phyloP scores from a whole-genome alignment of 805 yeast genomes.

The Metschnikowia lachancei region DNA sequence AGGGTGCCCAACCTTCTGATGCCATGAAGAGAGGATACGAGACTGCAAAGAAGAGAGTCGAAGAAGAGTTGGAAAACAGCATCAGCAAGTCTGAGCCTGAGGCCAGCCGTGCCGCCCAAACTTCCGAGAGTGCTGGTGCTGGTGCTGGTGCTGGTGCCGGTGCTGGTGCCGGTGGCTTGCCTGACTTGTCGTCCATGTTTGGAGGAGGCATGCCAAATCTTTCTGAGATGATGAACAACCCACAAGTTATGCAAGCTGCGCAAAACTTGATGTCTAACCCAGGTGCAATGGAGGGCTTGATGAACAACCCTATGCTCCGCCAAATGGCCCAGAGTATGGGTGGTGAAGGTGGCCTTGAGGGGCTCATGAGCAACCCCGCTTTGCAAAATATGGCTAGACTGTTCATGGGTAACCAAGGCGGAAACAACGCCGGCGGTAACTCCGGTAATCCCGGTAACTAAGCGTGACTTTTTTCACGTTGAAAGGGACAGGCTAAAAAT shows the following conservation, averaged over 20 bases:
- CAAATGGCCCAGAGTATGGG: constrained; percentile 82
- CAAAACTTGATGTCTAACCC: constrained; percentile 87
- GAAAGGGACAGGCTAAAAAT: too few relatives aligned
- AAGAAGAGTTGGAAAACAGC: constrained; percentile 59
- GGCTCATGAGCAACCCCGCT: constrained; percentile 79
- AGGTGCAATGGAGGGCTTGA: constrained; percentile 62
- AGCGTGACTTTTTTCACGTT: too few relatives aligned
- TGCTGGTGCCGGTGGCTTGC: constrained; percentile 56
- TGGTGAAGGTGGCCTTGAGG: constrained; percentile 53
- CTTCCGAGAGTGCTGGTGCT: constrained; percentile 18
- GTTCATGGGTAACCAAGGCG: constrained; percentile 54
- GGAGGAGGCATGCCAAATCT: constrained; percentile 77
- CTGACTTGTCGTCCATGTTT: constrained; percentile 71
- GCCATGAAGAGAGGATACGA: constrained; percentile 93
- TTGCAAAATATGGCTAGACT: constrained; percentile 60
- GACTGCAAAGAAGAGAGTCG: constrained; percentile 85
- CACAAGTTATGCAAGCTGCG: constrained; percentile 89
- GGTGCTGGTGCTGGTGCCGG: constrained; percentile 39
- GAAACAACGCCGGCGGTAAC: constrained; percentile 1
- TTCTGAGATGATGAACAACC: constrained; percentile 35
- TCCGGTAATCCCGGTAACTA: constrained; percentile 3
- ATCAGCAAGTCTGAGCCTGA: constrained; percentile 34
- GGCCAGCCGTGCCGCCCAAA: constrained; percentile 13
- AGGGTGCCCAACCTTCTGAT: constrained; percentile 79
- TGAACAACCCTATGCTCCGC: constrained; percentile 77